Percentiles rank a stretch among this genome's conserved stretches.
Conservation (phyloP, 1,284 basidiomycete species). For the Sanghuangporus baumii region DNA sequence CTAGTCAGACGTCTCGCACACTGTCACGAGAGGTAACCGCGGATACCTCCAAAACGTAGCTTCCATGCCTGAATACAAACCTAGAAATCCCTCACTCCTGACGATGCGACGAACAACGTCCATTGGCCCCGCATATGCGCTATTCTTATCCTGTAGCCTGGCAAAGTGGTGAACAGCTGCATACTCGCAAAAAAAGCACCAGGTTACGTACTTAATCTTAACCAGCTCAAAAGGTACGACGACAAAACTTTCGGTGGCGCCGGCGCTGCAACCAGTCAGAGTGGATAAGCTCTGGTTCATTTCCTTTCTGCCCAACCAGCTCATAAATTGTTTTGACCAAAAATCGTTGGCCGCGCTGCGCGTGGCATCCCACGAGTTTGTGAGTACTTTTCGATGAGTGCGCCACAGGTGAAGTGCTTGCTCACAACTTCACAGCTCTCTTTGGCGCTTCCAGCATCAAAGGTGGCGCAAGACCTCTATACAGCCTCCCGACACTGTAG, state of each 20-base stretch:
- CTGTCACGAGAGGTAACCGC: not conserved
- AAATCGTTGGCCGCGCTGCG: slow-evolving; percentile 82
- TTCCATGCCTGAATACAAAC: slow-evolving; percentile 91
- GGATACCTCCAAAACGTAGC: slow-evolving; percentile 87
- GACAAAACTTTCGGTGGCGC: slow-evolving; percentile 92
- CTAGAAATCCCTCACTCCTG: slow-evolving; percentile 73
- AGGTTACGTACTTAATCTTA: slow-evolving; percentile 71
- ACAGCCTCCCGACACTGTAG: slow-evolving; percentile 72
- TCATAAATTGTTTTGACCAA: slow-evolving; percentile 81
- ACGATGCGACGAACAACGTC: slow-evolving; percentile 84
- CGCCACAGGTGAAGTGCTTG: not conserved
- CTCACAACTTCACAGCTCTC: slow-evolving; percentile 94
- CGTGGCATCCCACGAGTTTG: not conserved
- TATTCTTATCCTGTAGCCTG: slow-evolving; percentile 88
- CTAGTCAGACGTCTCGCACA: no score
- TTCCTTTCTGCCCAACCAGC: slow-evolving; percentile 62
- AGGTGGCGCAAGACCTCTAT: slow-evolving; percentile 92
- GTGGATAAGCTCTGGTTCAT: slow-evolving; percentile 88
- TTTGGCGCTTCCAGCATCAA: slow-evolving; percentile 96
- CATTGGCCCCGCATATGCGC: slow-evolving; percentile 84
- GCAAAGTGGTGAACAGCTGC: not conserved
- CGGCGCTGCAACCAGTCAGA: slow-evolving; percentile 88
- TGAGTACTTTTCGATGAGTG: not conserved
- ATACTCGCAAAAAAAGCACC: not conserved
- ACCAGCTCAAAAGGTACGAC: slow-evolving; percentile 96